These are phyloP conservation scores for Trametes hirsuta DNA, from an alignment of 1,284 basidiomycete genomes.

Conservation along the genomic window DNA sequence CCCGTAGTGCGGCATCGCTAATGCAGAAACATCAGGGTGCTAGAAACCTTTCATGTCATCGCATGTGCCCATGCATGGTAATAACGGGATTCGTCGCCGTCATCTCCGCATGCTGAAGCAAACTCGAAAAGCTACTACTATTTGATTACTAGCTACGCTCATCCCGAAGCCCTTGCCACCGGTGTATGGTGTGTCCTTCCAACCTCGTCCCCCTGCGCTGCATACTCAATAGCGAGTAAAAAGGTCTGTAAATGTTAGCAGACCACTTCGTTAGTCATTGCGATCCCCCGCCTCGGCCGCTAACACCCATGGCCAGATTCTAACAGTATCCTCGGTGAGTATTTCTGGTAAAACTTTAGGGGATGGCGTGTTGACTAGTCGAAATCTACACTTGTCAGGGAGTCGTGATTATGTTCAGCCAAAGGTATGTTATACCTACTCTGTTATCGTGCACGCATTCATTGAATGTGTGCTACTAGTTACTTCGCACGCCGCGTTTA, in stretches of 20 bases:
- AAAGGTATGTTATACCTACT: neutral
- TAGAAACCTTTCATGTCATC: neutral
- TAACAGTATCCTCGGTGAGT: neutral
- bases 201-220: neutral
- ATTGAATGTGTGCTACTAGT: neutral
- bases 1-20: neutral
- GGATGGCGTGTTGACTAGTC: neutral
- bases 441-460: too few species aligned
- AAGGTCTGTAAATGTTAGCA: conserved; percentile 1
- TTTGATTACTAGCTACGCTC: neutral
- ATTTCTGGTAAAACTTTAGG: neutral
- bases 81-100: neutral
- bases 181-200: neutral
- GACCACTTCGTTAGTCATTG: neutral
- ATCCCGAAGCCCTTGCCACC: neutral
- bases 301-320: neutral
- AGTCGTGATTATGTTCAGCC: neutral
- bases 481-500: neutral
- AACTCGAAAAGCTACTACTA: neutral
- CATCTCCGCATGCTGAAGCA: neutral
- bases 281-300: neutral
- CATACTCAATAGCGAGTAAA: neutral
- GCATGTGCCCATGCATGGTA: neutral
- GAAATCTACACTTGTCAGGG: neutral
- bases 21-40: neutral